Evolutionary conservation across 768 basidiomycete genomes (phyloP), one percentile per base, ranked within the genome.

Genomic region (Mycena rosella): DNA sequence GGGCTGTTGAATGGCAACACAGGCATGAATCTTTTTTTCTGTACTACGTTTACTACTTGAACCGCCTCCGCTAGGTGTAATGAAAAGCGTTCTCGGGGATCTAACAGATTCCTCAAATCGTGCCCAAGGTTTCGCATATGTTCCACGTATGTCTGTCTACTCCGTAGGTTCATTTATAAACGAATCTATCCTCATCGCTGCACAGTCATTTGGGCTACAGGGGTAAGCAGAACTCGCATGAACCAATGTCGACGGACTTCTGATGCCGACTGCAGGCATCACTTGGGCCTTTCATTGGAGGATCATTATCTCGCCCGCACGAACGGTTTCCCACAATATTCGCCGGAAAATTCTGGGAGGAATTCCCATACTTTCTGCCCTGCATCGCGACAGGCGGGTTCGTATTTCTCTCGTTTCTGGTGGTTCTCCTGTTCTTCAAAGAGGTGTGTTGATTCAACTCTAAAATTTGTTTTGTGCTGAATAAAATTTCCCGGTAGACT

Each of bases 301-400:
- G 93, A 3, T 75, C 82, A 13, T 76, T 94, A 20, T 87, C 92
- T 6, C 85, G 82, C 34, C 93, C 93, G 4, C 83, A 84, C 54
- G 90, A 92, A 53, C 88, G 85, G 3, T 93, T 92, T 74, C 91
- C 92, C 0, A 70, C 74, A 13, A 55, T 85, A 4, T 94, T 94
- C 59, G 63, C 80, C 24, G 83, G 79, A 32, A 73, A 73, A 8
- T 91, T 94, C 70, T 87, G 91, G 84, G 84, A 81, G 69, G 77
- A 81, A 24, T 91, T 91, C 74, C 93, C 93, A 0, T 94, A 94
- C 77, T 92, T 94, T 75, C 83, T 94, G 44, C 88, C 93, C 3
- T 93, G 91, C 69, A 55, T 84, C 0, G 82, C 76, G 1, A 74
- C 81, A 0, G 78, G 83, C 10, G 70, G 73, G 42, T 79, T 81